Conservation (phyloP, 345 rosid species). For the Populus simonii region DNA sequence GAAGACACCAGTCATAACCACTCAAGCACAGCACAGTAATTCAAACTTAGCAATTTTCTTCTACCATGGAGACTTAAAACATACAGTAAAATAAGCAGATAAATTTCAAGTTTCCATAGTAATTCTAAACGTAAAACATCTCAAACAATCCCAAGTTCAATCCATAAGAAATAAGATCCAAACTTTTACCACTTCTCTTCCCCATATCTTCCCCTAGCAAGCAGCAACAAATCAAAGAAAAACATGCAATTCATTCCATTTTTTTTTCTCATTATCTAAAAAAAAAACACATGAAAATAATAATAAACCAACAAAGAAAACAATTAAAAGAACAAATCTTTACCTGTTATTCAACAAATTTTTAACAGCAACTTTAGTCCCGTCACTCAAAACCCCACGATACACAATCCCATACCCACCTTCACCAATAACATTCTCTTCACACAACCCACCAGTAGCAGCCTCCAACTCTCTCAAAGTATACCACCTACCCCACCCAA, state of each 20-base stretch:
- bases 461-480: slow-evolving; percentile 86
- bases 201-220: neutral
- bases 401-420: slow-evolving; percentile 98
- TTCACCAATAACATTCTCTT: slow-evolving; percentile 93
- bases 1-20: neutral
- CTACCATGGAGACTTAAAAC: neutral
- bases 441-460: slow-evolving; percentile 77
- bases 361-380: slow-evolving; percentile 82
- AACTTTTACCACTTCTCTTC: neutral
- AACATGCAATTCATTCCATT: neutral
- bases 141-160: neutral
- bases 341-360: slow-evolving; percentile 90
- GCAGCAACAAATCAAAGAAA: neutral
- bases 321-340: neutral
- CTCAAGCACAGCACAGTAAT: neutral
- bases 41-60: neutral
- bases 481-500: slow-evolving; percentile 98
- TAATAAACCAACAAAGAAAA: neutral
- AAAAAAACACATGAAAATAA: too few relatives aligned
- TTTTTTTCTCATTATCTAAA: too few relatives aligned
- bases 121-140: neutral
- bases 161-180: neutral
- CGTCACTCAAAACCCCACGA: slow-evolving; percentile 68
- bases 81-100: neutral
- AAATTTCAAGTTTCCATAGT: neutral